Percentiles rank a stretch among this genome's conserved stretches.
Conservation (phyloP, 1,284 basidiomycete genomes). For the Ceratobasidium sp. region DNA sequence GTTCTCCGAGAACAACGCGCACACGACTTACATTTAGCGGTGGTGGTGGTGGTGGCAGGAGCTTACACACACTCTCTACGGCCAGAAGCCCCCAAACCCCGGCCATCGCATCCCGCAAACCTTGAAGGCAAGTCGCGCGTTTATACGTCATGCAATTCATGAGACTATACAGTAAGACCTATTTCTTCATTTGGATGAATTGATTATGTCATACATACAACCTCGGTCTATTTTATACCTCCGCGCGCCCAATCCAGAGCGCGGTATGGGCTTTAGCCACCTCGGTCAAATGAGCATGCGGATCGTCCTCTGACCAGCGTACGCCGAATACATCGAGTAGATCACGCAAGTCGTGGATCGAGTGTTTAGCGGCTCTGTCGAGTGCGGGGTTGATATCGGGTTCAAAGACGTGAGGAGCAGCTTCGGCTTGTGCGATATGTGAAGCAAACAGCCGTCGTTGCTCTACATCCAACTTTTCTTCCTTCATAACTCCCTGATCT, state of each 20-base stretch:
- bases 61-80: background rate
- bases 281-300: conserved; percentile 19
- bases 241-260: conserved; percentile 7
- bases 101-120: conserved; percentile 18
- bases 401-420: conserved; percentile 35
- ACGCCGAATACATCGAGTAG: conserved; percentile 37
- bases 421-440: conserved; percentile 31
- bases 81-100: background rate
- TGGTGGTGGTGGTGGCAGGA: background rate
- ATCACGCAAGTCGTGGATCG: conserved; percentile 20
- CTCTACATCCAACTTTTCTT: background rate
- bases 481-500: background rate
- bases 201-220: conserved; percentile 12
- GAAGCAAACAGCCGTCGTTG: conserved; percentile 3
- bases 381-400: conserved; percentile 34
- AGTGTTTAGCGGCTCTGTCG: conserved; percentile 29
- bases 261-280: conserved; percentile 11
- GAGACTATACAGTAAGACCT: background rate
- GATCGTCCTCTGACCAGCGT: background rate
- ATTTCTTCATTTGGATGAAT: background rate
- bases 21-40: too few species aligned
- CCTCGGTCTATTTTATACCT: background rate
- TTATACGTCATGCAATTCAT: conserved; percentile 26
- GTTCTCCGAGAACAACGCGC: too few species aligned
- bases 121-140: too few species aligned